Evolutionary conservation across 1,284 basidiomycete genomes (phyloP).

Genomic region (Cutaneotrichosporon spelunceum): DNA sequence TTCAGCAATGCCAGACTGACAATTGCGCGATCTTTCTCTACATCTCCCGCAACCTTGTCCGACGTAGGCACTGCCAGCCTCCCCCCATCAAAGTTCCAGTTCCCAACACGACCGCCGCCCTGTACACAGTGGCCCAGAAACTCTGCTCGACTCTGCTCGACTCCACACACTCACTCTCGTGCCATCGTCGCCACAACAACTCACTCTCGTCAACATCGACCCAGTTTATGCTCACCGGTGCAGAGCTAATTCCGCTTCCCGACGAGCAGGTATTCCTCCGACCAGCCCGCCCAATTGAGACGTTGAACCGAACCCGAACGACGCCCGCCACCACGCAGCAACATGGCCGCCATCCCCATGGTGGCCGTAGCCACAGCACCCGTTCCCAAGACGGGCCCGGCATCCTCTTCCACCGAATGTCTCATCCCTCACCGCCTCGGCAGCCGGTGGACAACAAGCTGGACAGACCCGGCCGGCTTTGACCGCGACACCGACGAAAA

Average conservation of each 20-base stretch:
- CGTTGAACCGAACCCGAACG: too few relatives aligned
- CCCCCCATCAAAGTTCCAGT: too few relatives aligned
- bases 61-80: neutral
- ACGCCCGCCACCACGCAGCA: too few relatives aligned
- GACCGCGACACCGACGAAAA: constrained; percentile 1
- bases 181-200: neutral
- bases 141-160: too few relatives aligned
- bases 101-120: neutral
- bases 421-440: neutral
- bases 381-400: neutral
- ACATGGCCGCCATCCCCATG: constrained; percentile 6
- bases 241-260: neutral
- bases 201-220: neutral
- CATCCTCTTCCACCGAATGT: neutral
- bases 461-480: neutral
- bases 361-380: neutral
- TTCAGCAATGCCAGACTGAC: too few relatives aligned
- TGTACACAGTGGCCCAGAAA: neutral
- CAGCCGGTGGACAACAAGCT: constrained; percentile 2
- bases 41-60: neutral
- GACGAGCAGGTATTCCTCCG: neutral
- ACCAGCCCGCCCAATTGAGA: neutral
- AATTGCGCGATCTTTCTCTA: too few relatives aligned
- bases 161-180: neutral
- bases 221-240: neutral